A percentile compares a stretch with the other conserved stretches of the same genome.
Conservation (phyloP, 768 basidiomycete genomes). For the Kockovaella imperatae region DNA sequence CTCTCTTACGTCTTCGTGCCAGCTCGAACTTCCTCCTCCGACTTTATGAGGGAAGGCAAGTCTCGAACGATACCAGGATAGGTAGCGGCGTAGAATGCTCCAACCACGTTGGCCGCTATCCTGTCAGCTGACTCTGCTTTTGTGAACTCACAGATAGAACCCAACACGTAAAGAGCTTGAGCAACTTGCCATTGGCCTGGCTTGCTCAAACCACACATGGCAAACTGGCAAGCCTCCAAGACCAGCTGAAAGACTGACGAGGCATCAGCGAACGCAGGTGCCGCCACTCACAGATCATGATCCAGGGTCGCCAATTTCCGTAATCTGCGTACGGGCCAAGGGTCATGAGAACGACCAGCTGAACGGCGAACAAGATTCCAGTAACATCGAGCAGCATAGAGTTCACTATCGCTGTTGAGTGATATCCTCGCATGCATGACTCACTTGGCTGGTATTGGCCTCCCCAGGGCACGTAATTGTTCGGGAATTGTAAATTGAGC, state of each 20-base stretch:
- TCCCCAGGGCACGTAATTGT: conserved; percentile 5
- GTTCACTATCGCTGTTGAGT: conserved; percentile 1
- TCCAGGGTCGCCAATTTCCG: conserved; percentile 13
- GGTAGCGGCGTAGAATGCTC: conserved; percentile 11
- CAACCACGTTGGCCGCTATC: conserved; percentile 2
- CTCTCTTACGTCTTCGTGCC: conserved; percentile 8
- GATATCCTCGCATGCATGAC: not conserved
- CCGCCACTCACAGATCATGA: conserved; percentile 5
- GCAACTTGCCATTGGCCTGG: conserved; percentile 10
- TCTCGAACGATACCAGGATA: conserved; percentile 8
- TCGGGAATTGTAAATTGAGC: conserved; percentile 4
- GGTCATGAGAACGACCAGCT: conserved; percentile 6
- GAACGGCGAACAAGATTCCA: conserved; percentile 12
- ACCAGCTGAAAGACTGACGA: not conserved
- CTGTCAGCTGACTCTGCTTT: not conserved
- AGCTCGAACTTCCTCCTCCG: conserved; percentile 8
- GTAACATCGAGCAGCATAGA: conserved; percentile 10
- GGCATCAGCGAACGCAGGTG: not conserved
- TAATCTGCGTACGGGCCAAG: conserved; percentile 12
- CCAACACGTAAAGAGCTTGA: conserved; percentile 8
- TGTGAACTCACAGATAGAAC: conserved; percentile 2
- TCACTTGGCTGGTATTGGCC: conserved; percentile 3
- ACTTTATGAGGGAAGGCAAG: conserved; percentile 8
- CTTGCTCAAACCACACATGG: conserved; percentile 4
- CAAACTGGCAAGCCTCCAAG: conserved; percentile 4